A percentile compares a stretch with the other conserved stretches of the same genome.
Conservation (phyloP, 202 grass and related monocot species). For the Zizania palustris region DNA sequence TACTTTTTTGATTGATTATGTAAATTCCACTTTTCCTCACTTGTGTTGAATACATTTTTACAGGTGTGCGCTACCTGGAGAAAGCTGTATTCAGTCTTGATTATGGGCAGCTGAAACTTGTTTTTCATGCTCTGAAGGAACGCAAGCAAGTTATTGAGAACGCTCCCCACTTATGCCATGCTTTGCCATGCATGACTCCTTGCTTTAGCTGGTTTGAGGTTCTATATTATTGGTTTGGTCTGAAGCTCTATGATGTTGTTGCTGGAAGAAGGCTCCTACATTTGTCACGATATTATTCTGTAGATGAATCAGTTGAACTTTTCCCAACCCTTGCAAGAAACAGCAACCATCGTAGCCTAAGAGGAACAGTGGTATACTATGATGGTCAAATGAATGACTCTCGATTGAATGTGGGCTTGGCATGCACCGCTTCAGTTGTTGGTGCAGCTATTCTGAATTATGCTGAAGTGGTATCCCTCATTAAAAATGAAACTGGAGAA, state of each 20-base stretch:
- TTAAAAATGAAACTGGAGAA: constrained; percentile 75
- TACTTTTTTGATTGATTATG: constrained; percentile 9
- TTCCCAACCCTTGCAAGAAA: constrained; percentile 83
- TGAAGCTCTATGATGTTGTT: constrained; percentile 92
- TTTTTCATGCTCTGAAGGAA: constrained; percentile 95
- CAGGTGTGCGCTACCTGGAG: constrained; percentile 93
- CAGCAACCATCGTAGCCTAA: constrained; percentile 63
- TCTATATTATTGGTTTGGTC: constrained; percentile 90
- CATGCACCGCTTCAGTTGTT: constrained; percentile 81
- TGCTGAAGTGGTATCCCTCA: constrained; percentile 86
- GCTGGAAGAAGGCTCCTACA: constrained; percentile 86
- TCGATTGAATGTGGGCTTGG: constrained; percentile 84
- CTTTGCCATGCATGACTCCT: constrained; percentile 94
- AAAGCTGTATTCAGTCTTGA: constrained; percentile 98
- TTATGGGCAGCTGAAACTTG: constrained; percentile 86
- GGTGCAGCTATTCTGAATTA: constrained; percentile 88
- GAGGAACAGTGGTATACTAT: constrained; percentile 95
- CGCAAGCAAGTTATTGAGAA: constrained; percentile 92
- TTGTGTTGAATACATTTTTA: constrained; percentile 33
- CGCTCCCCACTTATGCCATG: constrained; percentile 86
- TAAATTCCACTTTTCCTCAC: constrained; percentile 5
- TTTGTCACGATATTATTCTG: constrained; percentile 95
- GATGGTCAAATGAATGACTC: constrained; percentile 98
- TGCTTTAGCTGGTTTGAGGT: constrained; percentile 98
- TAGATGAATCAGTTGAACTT: constrained; percentile 76